phyloP scores from a whole-genome alignment of 2,329 filamentous ascomycete species.

The Fusarium nurragi region DNA sequence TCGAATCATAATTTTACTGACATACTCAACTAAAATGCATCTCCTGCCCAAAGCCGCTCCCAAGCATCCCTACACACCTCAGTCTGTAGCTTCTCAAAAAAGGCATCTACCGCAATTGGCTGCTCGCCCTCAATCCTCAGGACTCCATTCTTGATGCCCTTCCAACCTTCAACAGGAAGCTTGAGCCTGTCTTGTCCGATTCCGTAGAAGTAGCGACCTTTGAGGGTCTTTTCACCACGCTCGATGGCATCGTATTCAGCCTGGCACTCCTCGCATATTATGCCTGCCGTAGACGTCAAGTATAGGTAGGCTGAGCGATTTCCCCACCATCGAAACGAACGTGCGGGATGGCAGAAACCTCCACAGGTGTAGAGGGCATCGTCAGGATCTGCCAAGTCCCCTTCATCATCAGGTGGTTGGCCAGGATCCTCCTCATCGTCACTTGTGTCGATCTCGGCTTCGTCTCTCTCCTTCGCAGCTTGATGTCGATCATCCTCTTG shows the following conservation, averaged over 20 bases:
- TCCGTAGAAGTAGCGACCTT: background rate
- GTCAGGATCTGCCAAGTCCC: background rate
- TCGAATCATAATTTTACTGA: too few species aligned
- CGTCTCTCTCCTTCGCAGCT: accelerated
- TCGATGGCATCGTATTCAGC: background rate
- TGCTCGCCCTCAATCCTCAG: conserved; percentile 6
- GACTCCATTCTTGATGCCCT: background rate
- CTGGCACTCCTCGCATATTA: conserved; percentile 5
- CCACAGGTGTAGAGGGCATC: background rate
- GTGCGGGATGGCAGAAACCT: background rate
- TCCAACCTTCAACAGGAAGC: conserved; percentile 13
- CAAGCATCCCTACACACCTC: conserved; percentile 5
- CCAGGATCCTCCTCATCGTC: background rate
- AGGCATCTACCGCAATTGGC: background rate
- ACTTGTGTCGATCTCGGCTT: background rate
- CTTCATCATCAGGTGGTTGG: background rate
- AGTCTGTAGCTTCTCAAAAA: background rate
- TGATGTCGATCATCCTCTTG: background rate
- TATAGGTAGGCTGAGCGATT: background rate
- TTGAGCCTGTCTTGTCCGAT: background rate
- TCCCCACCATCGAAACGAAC: background rate
- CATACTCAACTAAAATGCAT: background rate
- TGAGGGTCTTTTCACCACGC: background rate
- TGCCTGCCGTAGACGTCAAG: background rate
- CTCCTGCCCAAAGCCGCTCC: background rate